Base-by-base conservation (phyloP, 2,329 filamentous ascomycete species). In the Magnaporthales sp. region DNA sequence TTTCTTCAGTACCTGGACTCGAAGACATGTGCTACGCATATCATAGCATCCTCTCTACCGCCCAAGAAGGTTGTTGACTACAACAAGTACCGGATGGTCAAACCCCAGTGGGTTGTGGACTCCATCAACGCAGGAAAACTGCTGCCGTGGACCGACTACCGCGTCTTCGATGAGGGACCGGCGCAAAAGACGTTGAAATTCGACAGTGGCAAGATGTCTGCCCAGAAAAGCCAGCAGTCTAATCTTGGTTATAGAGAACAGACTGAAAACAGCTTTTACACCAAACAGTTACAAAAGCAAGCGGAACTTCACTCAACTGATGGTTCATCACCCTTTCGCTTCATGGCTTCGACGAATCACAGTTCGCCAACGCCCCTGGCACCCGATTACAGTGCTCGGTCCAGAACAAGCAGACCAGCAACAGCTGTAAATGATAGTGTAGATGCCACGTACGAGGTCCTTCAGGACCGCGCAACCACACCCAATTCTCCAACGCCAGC, bases 31-130 rank as follows among this genome's bases (percentile, higher is more conserved):
- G 94, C 93, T 0, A 99, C 96, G 0, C 94, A 99, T 75, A 97
- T 99, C 71, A 93, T 99, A 72, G 93, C 94, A 3, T 94, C 92
- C 65, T 90, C 87, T 66, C 80, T 99, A 26, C 95, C 95, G 0
- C 93, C 92, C 0, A 98, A 97, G 79, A 99, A 99, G 77, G 88
- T 88, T 30, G 86, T 94, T 66, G 95, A 99, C 70, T 97, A 96
- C 74, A 85, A 83, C 66, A 88, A 86, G 70, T 97, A 98, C 76
- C 88, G 94, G 62, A 91, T 99, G 51, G 95, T 97, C 64, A 97
- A 95, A 76, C 95, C 95, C 0, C 89, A 92, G 24, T 99, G 95
- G 95, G 86, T 99, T 3, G 89, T 92, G 15, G 94, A 99, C 71
- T 97, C 93, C 68, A 86, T 98, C 62, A 83, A 86, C 67, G 91